Conservation (phyloP, 371 early-diverging fungal genomes). For the Actinomortierella wolfii region DNA sequence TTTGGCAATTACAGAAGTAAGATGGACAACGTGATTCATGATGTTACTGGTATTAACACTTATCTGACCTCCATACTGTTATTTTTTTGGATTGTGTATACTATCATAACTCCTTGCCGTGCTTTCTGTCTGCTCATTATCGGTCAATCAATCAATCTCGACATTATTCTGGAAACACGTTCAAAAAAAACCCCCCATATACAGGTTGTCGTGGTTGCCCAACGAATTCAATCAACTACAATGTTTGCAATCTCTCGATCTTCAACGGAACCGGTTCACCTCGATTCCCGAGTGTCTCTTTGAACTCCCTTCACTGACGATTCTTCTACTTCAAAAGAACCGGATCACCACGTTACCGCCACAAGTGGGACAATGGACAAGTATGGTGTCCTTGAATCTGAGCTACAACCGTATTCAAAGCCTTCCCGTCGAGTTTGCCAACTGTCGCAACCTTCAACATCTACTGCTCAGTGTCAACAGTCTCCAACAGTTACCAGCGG, state of each 20-base stretch:
- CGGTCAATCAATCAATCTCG: too few species aligned
- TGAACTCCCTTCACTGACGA: constrained; percentile 41
- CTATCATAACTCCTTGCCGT: too few species aligned
- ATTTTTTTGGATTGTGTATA: too few species aligned
- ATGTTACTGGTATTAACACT: too few species aligned
- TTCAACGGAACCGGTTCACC: constrained; percentile 63
- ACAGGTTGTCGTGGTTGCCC: constrained; percentile 53
- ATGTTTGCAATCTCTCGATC: constrained; percentile 63
- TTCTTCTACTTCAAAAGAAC: constrained; percentile 55
- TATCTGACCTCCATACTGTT: too few species aligned
- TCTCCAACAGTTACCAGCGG: constrained; percentile 50
- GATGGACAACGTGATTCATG: neutral
- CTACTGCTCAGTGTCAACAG: constrained; percentile 64
- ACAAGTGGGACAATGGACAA: constrained; percentile 36
- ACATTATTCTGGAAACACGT: too few species aligned
- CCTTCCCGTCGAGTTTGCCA: constrained; percentile 53
- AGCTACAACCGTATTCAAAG: constrained; percentile 51
- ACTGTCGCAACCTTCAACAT: constrained; percentile 55
- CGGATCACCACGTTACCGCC: constrained; percentile 42
- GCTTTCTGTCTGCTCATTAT: too few species aligned
- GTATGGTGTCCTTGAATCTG: constrained; percentile 51
- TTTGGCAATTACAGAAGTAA: too few species aligned
- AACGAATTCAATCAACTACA: constrained; percentile 54
- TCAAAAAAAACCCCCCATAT: too few species aligned
- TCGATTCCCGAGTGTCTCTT: constrained; percentile 57